These are phyloP conservation scores for Ogataea paraovalis DNA, from an alignment of 805 yeast genomes.

Conservation along the genomic window DNA sequence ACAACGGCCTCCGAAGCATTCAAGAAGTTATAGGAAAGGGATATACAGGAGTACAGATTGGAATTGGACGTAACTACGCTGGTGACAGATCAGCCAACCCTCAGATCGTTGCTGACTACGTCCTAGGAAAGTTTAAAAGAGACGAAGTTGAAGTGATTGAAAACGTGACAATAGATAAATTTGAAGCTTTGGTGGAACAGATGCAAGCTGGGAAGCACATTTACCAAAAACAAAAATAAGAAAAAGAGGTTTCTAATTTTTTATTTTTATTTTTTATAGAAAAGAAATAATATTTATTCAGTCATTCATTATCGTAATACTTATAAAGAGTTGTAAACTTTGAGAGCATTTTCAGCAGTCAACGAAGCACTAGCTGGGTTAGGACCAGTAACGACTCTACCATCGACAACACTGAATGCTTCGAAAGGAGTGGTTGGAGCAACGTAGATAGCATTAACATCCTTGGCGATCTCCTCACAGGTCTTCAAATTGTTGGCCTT, in stretches of 20 bases:
- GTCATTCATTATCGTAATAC: not conserved
- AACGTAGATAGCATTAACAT: conserved; percentile 40
- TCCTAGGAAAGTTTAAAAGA: conserved; percentile 48
- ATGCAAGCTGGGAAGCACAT: conserved; percentile 28
- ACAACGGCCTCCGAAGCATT: conserved; percentile 73
- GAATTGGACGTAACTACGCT: conserved; percentile 65
- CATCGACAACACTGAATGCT: conserved; percentile 49
- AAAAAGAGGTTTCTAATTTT: too few species aligned
- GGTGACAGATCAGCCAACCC: conserved; percentile 32
- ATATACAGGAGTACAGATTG: conserved; percentile 67
- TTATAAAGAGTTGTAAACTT: conserved; percentile 2
- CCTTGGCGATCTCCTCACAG: conserved; percentile 35
- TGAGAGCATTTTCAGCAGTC: conserved; percentile 8
- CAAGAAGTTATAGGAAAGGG: conserved; percentile 41
- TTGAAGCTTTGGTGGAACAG: conserved; percentile 35
- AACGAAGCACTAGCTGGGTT: conserved; percentile 40
- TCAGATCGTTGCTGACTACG: conserved; percentile 53
- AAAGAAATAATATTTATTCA: not conserved
- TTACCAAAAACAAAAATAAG: conserved; percentile 18
- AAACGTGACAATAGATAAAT: conserved; percentile 37
- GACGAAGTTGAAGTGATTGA: conserved; percentile 42
- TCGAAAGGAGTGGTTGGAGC: conserved; percentile 51
- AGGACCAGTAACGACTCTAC: conserved; percentile 59
- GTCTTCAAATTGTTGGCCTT: conserved; percentile 29
- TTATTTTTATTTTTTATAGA: too few species aligned